phyloP scores from a whole-genome alignment of 441 rosid genomes.

The Rhodomyrtus psidioides region DNA sequence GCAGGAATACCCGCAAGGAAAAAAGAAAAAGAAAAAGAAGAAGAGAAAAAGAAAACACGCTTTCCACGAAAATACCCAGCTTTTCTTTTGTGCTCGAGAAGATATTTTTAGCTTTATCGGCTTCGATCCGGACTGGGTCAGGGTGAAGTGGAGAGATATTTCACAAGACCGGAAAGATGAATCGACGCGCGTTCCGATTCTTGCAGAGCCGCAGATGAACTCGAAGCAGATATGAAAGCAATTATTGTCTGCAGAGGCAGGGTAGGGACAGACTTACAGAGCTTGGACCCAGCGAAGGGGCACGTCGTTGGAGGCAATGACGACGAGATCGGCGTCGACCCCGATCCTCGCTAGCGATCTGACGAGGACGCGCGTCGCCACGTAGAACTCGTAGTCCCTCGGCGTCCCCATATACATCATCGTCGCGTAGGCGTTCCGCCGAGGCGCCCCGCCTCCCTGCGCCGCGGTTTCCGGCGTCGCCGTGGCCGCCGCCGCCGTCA shows the following conservation, averaged over 20 bases:
- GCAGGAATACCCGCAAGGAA: neutral
- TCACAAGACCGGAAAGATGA: neutral
- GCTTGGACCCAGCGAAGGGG: constrained; percentile 71
- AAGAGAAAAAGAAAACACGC: neutral
- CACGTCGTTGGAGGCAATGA: constrained; percentile 88
- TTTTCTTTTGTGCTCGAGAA: neutral
- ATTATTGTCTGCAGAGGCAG: neutral
- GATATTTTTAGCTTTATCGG: neutral
- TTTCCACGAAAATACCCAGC: neutral
- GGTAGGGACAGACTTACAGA: constrained; percentile 35
- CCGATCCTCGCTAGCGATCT: constrained; percentile 54
- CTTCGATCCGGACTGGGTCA: neutral
- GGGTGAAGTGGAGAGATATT: neutral
- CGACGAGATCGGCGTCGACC: constrained; percentile 87
- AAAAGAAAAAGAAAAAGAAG: neutral
- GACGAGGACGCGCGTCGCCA: constrained; percentile 83
- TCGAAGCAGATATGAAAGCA: neutral
- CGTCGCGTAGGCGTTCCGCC: constrained; percentile 76
- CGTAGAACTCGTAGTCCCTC: constrained; percentile 90
- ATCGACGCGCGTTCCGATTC: neutral
- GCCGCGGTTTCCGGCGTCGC: neutral
- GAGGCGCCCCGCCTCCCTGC: constrained; percentile 4
- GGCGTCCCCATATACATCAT: constrained; percentile 99
- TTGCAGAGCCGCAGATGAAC: neutral
- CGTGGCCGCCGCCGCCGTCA: neutral